Evolutionary conservation across 2,329 filamentous ascomycete species (phyloP).

Genomic region (Zymoseptoria brevis): DNA sequence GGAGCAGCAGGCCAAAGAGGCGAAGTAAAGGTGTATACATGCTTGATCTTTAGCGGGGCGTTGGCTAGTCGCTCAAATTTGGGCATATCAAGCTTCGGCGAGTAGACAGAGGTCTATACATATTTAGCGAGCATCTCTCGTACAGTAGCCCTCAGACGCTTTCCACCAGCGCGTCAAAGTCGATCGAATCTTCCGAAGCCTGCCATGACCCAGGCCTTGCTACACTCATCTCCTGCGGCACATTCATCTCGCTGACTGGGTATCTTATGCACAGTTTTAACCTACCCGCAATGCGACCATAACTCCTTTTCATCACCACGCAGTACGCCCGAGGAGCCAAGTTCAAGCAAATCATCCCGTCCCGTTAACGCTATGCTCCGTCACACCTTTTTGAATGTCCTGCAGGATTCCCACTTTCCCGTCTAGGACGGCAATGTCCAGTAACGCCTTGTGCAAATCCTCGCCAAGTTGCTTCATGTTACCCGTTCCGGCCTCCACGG

Average conservation of each 20-base stretch:
- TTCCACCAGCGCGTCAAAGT: neutral
- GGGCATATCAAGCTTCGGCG: neutral
- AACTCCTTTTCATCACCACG: neutral
- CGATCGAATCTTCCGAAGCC: neutral
- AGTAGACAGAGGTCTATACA: neutral
- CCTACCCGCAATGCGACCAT: too few species aligned
- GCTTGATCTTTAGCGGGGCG: neutral
- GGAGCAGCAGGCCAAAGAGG: constrained; percentile 21
- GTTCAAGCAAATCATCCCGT: neutral
- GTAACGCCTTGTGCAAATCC: neutral
- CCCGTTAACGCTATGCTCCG: neutral
- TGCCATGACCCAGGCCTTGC: neutral
- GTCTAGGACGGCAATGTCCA: neutral
- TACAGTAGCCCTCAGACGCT: too few species aligned
- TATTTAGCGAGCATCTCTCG: neutral
- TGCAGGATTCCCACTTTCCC: neutral
- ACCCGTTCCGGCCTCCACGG: neutral
- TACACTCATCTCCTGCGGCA: neutral
- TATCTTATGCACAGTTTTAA: neutral
- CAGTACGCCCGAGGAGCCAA: neutral
- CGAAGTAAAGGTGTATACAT: neutral
- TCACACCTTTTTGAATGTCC: neutral
- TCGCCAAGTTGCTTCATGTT: neutral
- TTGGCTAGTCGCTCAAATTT: neutral
- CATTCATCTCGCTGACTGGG: neutral